Percentiles rank a stretch among this genome's conserved stretches.
Evolutionary conservation across 768 basidiomycete species (phyloP).

Genomic region (Suillus paluster): DNA sequence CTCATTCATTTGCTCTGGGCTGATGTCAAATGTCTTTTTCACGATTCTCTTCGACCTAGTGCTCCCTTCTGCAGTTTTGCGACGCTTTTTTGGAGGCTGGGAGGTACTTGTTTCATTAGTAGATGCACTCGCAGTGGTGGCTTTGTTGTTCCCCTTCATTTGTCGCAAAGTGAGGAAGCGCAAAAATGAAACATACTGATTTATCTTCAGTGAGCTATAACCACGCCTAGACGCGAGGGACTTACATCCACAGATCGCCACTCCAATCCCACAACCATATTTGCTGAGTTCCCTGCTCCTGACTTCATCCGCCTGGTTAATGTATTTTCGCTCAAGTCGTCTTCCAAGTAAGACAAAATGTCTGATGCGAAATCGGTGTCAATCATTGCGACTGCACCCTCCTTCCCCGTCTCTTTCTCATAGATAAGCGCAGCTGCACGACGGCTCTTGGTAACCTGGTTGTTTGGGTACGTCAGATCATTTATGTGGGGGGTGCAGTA

Average conservation of each 20-base stretch:
- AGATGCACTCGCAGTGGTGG: too few species aligned
- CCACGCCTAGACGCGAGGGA: background rate
- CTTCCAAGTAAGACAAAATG: background rate
- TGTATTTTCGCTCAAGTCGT: background rate
- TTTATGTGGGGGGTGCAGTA: background rate
- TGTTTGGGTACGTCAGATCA: background rate
- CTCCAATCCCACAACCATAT: background rate
- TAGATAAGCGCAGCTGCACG: background rate
- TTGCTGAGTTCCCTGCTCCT: background rate
- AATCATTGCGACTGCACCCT: background rate
- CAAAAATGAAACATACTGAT: background rate
- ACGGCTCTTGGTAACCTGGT: background rate
- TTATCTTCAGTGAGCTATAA: background rate
- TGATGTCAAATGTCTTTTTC: background rate
- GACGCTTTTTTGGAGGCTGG: background rate
- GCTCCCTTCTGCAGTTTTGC: background rate
- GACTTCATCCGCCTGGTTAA: background rate
- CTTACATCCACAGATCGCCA: background rate
- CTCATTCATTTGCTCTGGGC: background rate
- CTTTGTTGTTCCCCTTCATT: too few species aligned
- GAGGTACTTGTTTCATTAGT: background rate
- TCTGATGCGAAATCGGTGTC: constrained; percentile 4
- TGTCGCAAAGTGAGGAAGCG: too few species aligned
- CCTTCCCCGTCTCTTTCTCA: background rate
- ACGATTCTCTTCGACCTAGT: background rate